Evolutionary conservation across 495 filamentous ascomycete species (phyloP), one percentile per base, ranked within the genome.

Genomic region (Podospora pseudocomata): DNA sequence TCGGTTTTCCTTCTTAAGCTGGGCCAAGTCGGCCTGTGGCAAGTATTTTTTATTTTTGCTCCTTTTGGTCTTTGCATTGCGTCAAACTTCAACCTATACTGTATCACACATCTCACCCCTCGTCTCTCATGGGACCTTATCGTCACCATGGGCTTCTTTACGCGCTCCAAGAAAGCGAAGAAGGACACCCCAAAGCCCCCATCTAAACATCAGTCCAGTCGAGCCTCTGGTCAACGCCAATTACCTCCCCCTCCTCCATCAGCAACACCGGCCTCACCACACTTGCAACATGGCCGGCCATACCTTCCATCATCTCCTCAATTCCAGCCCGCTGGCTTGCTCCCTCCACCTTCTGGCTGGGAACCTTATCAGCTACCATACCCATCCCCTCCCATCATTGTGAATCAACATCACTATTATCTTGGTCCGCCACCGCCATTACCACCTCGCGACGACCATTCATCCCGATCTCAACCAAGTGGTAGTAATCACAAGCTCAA

Each of bases 351-450:
- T 28, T 67, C 75, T 18, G 66, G 72, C 56, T 82, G 79, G 79
- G 76, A 66, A 30, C 63, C 71, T 65, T 70, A 70, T 20, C 78
- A 79, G 60, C 70, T 69, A 23, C 75, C 73, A 55, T 64, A 60
- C 19, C 44, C 66, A 49, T 77, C 77, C 68, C 70, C 73, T 15
- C 79, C 81, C 55, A 81, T 84, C 57, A 74, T 84, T 30, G 80
- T 84, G 66, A 82, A 83, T 69, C 82, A 84, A 44, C 72, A 84
- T 55, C 77, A 84, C 67, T 84, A 84, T 60, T 84, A 84, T 64
- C 67, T 82, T 6, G 73, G 72, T 2, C 71, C 74, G 2, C 69
- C 78, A 5, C 71, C 74, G 16, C 76, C 72, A 58, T 63, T 69
- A 3, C 68, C 78, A 5, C 71, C 73, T 18, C 76, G 71, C 57